A percentile compares a stretch with the other conserved stretches of the same genome.
Evolutionary conservation across 371 early-diverging fungal species (phyloP).

Genomic region (Saksenaea oblongispora): DNA sequence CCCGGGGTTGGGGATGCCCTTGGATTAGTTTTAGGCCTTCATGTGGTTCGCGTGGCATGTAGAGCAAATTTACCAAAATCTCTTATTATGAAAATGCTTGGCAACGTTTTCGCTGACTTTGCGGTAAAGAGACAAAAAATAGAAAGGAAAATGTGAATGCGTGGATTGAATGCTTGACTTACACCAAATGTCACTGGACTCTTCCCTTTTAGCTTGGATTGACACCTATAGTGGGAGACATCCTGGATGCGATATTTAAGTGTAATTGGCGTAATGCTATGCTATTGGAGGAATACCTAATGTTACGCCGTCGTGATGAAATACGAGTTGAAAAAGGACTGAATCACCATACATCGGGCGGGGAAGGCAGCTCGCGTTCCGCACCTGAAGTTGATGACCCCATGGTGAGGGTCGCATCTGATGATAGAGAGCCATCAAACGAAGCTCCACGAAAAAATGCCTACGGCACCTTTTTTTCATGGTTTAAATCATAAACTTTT

Average conservation of each 20-base stretch:
- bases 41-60: conserved; percentile 37
- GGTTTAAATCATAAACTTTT: neutral
- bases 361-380: neutral
- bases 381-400: neutral
- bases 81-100: conserved; percentile 41
- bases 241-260: conserved; percentile 51
- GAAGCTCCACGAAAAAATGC: neutral
- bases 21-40: conserved; percentile 35
- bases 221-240: conserved; percentile 50
- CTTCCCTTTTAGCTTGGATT: conserved; percentile 33
- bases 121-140: conserved; percentile 19
- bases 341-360: neutral
- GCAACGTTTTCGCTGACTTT: conserved; percentile 50
- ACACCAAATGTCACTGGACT: neutral
- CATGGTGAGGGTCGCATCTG: neutral
- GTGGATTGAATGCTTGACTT: neutral
- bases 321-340: conserved; percentile 30
- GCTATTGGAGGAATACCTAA: conserved; percentile 46
- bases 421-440: neutral
- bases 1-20: conserved; percentile 52
- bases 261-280: conserved; percentile 49
- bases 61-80: conserved; percentile 38
- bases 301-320: conserved; percentile 41
- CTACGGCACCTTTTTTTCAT: neutral
- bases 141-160: neutral